A percentile compares a stretch with the other conserved stretches of the same genome.
phyloP scores from a whole-genome alignment of 148 eudicot genomes.

The Fagopyrum homotropicum region DNA sequence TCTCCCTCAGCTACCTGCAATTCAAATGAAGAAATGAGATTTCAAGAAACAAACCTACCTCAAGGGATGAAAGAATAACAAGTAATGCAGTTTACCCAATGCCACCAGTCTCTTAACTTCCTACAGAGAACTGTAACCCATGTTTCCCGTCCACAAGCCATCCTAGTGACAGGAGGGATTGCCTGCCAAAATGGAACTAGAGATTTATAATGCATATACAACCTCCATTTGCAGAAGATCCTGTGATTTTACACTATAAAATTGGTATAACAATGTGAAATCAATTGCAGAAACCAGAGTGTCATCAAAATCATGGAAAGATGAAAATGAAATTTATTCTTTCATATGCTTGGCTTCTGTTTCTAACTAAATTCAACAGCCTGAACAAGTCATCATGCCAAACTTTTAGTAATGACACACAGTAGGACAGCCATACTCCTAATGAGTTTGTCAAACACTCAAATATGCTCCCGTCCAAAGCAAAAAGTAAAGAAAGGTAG shows the following conservation, averaged over 20 bases:
- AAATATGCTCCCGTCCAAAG: background rate
- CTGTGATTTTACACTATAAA: background rate
- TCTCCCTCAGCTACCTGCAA: conserved; percentile 97
- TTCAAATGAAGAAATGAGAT: conserved; percentile 15
- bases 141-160: conserved; percentile 83
- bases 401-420: background rate
- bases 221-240: background rate
- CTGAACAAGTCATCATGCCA: background rate
- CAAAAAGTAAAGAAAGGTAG: background rate
- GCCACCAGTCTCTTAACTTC: conserved; percentile 99
- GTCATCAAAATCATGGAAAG: background rate
- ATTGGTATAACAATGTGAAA: background rate
- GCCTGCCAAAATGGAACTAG: conserved; percentile 37
- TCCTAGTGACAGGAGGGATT: conserved; percentile 85
- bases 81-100: conserved; percentile 59
- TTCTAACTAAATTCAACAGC: background rate
- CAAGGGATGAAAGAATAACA: background rate
- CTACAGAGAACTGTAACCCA: conserved; percentile 96
- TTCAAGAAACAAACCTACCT: conserved; percentile 8
- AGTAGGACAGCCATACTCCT: background rate
- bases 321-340: background rate
- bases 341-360: background rate
- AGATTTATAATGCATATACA: background rate
- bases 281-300: background rate
- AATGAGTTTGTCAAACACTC: background rate